Evolutionary conservation across 257 asterid genomes (phyloP), one percentile per base, ranked within the genome.

Genomic region (Ophiorrhiza pumila): DNA sequence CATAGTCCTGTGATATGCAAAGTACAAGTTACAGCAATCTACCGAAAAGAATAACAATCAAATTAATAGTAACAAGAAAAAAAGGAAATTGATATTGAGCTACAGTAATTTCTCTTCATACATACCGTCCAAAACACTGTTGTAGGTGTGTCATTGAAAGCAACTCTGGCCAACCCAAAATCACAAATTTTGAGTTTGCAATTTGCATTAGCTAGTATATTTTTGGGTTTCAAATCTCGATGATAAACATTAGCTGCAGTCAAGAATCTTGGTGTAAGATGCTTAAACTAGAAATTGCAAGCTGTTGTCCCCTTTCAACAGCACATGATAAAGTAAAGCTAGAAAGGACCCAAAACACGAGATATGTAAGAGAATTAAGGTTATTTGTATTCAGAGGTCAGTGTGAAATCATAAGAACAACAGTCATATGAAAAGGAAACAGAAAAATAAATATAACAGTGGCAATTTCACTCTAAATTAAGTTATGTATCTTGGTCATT

Each of bases 101-200:
- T 34, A 64, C 59, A n/a, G 65, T 43, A 62, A 22, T 22, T 35
- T 70, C 53, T 68, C 66, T n/a, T 55, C 37, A 68, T 68, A 7
- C 69, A 67, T 88, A 93, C 97, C 97, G 98, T 93, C 98, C 98
- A 93, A 85, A 91, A 91, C 68, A 93, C 86, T 56, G 96, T 91
- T 23, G 97, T 89, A 52, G 98, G 96, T 18, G 96, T 87, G 81
- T 91, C 97, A 47, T 31, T 91, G 86, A 93, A 89, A 63, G 98
- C 95, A 82, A 89, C 98, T 85, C 98, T 87, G 32, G 98, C 98
- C 88, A 91, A 80, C 67, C 98, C 98, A 71, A 93, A 89, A 89
- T 91, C 98, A 79, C 98, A 93, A 70, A 93, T 90, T 82, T 93
- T 90, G 80, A 93, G 91, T 82, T 93, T 93, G 76, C 97, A 93